Base-by-base conservation (phyloP, 2,329 filamentous ascomycete genomes). In the Cladobotryum protrusum region DNA sequence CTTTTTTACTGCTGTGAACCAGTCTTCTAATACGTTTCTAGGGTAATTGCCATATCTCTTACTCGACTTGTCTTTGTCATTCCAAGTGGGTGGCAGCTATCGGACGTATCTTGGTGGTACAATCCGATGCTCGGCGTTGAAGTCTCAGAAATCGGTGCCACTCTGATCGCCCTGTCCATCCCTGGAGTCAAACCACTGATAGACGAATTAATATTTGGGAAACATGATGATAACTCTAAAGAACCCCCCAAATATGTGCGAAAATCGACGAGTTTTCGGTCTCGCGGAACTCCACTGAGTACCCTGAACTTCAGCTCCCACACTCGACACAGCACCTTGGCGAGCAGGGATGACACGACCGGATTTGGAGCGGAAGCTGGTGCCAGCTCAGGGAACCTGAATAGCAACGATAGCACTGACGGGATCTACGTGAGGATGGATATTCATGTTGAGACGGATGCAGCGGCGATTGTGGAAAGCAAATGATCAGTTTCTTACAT, bases 41-140 rank as follows among this genome's bases (percentile, higher is more conserved):
- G 74, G 9, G 75, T 78, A 17, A 69, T 77, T 48, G 67, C 66
- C 5, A 76, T 78, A 20, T 77, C 75, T 2, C 64, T 72, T 14
- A 59, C 71, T 13, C 72, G 75, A 4, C 60, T 77, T 18, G 67
- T 71, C 24, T 67, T 78, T 14, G 74, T 77, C 1, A 70, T 75
- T 37, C 56, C 63, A 19, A 74, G 75, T 1, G 73, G 77, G 48
- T 72, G 70, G 71, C 63, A 72, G 24, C 24, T 29, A 24, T 49
- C 63, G 2, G 75, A 78, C 56, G 65, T 66, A 61, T 76, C 73
- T 14, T 78, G 76, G 75, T 64, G 66, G 19, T 78, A 78, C 56
- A 71, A 75, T 47, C 71, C 74, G 1, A 70, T 77, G 64, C 61
- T 78, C 4, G 72, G 63, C 3, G 68, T 77, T 4, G 75, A 78